A percentile compares a stretch with the other conserved stretches of the same genome.
Evolutionary conservation across 2,329 filamentous ascomycete genomes (phyloP).

Genomic region (Gyromitra esculenta): DNA sequence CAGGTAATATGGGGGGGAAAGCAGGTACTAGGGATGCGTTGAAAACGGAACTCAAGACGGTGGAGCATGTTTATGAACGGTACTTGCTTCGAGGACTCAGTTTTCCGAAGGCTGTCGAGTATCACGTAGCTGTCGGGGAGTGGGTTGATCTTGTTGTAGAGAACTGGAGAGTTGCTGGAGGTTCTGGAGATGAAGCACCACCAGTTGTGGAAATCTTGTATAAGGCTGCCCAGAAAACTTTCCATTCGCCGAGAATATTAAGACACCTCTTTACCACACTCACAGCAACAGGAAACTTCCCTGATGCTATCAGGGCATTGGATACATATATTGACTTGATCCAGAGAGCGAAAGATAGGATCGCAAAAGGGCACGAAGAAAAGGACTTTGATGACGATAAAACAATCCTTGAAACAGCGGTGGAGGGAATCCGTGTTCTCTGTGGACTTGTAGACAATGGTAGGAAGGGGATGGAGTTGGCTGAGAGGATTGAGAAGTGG

Average conservation of each 20-base stretch:
- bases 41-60: constrained; percentile 78
- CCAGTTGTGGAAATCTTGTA: constrained; percentile 87
- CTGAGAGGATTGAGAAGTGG: constrained; percentile 77
- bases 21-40: constrained; percentile 69
- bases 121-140: constrained; percentile 79
- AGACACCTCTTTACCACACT: constrained; percentile 89
- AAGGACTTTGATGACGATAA: constrained; percentile 80
- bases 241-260: constrained; percentile 90
- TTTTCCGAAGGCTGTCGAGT: constrained; percentile 85
- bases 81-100: constrained; percentile 79
- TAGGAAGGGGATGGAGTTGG: constrained; percentile 79
- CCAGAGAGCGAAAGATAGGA: constrained; percentile 81
- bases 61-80: constrained; percentile 81
- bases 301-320: constrained; percentile 87
- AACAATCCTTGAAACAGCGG: constrained; percentile 78
- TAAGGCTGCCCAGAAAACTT: constrained; percentile 88
- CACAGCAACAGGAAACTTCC: constrained; percentile 86
- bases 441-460: constrained; percentile 83
- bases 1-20: constrained; percentile 44
- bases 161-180: constrained; percentile 87
- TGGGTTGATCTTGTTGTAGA: constrained; percentile 81
- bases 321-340: constrained; percentile 92
- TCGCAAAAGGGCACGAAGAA: constrained; percentile 73
- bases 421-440: constrained; percentile 80
- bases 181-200: constrained; percentile 65